Evolutionary conservation across 1,139 yeast species (phyloP), one percentile per base, ranked within the genome.

Genomic region (Kurtzmaniella quercitrusa): DNA sequence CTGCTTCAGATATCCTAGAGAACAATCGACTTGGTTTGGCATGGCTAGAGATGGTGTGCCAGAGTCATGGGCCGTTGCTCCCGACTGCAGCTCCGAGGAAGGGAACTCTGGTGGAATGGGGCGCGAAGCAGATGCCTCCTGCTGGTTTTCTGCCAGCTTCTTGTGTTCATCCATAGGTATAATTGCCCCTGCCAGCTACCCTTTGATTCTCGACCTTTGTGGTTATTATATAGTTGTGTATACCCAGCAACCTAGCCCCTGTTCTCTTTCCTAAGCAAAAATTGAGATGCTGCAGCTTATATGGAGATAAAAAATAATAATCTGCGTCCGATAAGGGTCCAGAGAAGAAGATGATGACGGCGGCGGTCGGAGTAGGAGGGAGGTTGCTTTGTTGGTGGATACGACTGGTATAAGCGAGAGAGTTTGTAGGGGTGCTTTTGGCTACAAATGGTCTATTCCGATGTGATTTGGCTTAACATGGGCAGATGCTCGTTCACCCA

Each of bases 1-100:
- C 3, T 38, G 44, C n/a, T 38, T 42, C 31, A 27, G 31, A 10
- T 27, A 27, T 27, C 12, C 14, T n/a, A n/a, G 14, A 10, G 6
- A 4, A n/a, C 14, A n/a, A 10, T 7, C 31, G 5, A 7, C 31
- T 27, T 27, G 31, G 10, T n/a, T 27, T 27, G 31, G 31, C 10
- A 10, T 3, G 14, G 12, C 14, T 27, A 27, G 5, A 27, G 31
- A 3, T 10, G 5, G 31, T 11, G 31, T 27, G 5, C 10, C 31
- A 27, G 31, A 6, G 5, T 10, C 31, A 27, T 27, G 31, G 14
- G 14, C 12, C 10, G 31, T n/a, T 11, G 3, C 31, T 27, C 14
- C 31, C 14, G 31, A 27, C 14, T 6, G 31, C 31, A 27, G 31
- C 6, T 27, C 31, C 14, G 31, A 10, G 6, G 31, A 27, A 6